Evolutionary conservation across 331 rosid genomes (phyloP), one percentile per base, ranked within the genome.

Genomic region (Quercus lobata): DNA sequence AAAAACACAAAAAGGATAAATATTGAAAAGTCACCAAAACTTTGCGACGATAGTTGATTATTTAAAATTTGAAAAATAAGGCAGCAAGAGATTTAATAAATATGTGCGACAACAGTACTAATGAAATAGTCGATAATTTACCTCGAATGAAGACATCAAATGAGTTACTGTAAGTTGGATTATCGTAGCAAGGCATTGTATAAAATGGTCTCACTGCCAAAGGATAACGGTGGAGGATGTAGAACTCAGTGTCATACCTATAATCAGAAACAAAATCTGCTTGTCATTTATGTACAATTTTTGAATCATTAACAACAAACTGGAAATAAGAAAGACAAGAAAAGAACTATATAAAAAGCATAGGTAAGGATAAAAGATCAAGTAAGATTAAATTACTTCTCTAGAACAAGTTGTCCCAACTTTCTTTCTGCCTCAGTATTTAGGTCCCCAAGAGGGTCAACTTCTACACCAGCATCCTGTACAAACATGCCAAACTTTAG

Each of bases 81-180:
- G 17, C 58, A 57, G 72, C 78, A 81, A 44, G 69, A 19, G 15
- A 52, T 11, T 35, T 5, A 9, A 18, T 21, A 19, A 41, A 18
- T 17, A 65, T 0, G 24, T 17, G 24, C 8, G 21, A 68, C 72
- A 77, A 7, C 1, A 54, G 6, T 30, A 17, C 17, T 21, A 75
- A 76, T 37, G 71, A 32, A 56, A 70, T 12, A 62, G 76, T 73
- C 25, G 32, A 57, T 27, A 60, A 60, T 66, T 83, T 87, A 93
- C 99, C 99, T 83, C 99, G 88, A 74, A 96, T 96, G 44, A 96
- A 96, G 84, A 91, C 99, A 29, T 96, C 98, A 75, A 96, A 96
- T 2, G 99, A 96, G 87, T 96, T 91, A 41, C 93, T 90, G 87
- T 96, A 96, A 6, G 76, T 72, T 6, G 84, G 86, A 76, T 93